These are phyloP conservation scores for Haplosporangium gracile DNA, from an alignment of 192 early-diverging fungal genomes.

Conservation along the genomic window DNA sequence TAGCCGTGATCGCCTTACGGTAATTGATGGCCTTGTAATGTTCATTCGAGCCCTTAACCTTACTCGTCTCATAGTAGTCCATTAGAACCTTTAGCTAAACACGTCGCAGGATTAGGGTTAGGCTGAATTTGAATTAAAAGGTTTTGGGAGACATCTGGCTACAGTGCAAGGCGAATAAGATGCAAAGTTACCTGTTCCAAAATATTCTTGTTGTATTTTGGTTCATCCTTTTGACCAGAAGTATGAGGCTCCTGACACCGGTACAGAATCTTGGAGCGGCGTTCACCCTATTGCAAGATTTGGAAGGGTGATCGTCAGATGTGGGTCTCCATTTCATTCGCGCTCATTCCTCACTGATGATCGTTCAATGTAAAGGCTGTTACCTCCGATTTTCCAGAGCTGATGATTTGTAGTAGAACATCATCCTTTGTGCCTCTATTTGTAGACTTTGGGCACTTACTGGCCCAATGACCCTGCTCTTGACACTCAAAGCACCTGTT, in stretches of 20 bases:
- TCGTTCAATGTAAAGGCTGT: background rate
- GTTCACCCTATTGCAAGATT: constrained; percentile 4
- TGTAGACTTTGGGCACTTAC: constrained; percentile 3
- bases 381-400: constrained; percentile 45
- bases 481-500: constrained; percentile 24
- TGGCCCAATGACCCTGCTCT: constrained; percentile 27
- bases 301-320: background rate
- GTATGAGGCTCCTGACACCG: constrained; percentile 37
- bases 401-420: constrained; percentile 44
- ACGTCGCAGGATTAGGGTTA: background rate
- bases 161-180: background rate
- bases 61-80: constrained; percentile 40
- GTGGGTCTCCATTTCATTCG: background rate
- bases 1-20: constrained; percentile 54
- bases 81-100: constrained; percentile 39
- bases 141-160: background rate
- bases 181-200: constrained; percentile 35
- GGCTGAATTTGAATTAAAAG: background rate
- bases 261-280: constrained; percentile 17
- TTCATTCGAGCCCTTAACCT: constrained; percentile 40
- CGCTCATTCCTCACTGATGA: background rate
- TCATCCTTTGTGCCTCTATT: constrained; percentile 14
- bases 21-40: constrained; percentile 55
- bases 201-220: constrained; percentile 36
- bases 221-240: constrained; percentile 26